A percentile compares a stretch with the other conserved stretches of the same genome.
Evolutionary conservation across 2,329 filamentous ascomycete genomes (phyloP).

Genomic region (Fusarium sp.): DNA sequence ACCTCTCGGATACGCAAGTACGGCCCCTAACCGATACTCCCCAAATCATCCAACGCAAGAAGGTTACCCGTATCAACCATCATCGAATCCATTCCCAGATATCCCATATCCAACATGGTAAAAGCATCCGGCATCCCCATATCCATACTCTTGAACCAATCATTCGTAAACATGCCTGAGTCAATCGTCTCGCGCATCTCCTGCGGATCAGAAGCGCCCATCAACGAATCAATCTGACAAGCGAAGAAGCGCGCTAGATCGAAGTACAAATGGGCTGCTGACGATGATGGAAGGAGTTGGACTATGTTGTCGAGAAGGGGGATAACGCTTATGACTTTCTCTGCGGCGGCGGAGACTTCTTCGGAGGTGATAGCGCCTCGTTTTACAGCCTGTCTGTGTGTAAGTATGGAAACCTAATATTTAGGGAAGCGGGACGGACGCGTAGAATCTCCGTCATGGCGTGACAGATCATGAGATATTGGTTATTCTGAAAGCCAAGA

Average conservation of each 20-base stretch:
- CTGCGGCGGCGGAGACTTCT: not conserved
- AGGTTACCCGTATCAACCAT: constrained; percentile 2
- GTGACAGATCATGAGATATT: constrained; percentile 18
- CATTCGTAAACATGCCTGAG: constrained; percentile 16
- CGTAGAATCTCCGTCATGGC: constrained; percentile 1
- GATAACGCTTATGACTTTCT: constrained; percentile 9
- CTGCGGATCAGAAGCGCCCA: not conserved
- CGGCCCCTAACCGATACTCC: not conserved
- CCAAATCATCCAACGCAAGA: not conserved
- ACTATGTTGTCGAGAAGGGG: constrained; percentile 12
- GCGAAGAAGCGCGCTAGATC: constrained; percentile 28
- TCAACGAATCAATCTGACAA: constrained; percentile 10
- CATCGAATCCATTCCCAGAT: constrained; percentile 11
- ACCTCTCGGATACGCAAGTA: not conserved
- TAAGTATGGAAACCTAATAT: no score
- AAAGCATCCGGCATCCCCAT: constrained; percentile 3
- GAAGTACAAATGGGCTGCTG: constrained; percentile 8
- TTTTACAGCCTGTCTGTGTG: constrained; percentile 1
- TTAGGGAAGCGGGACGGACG: not conserved
- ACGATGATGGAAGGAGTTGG: constrained; percentile 3
- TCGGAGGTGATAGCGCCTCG: not conserved
- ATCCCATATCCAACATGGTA: constrained; percentile 13
- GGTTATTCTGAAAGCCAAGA: constrained; percentile 14
- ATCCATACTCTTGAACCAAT: constrained; percentile 22
- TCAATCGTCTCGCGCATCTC: constrained; percentile 10